Evolutionary conservation across 2,329 filamentous ascomycete species (phyloP), one percentile per base, ranked within the genome.

Genomic region (Thelonectria discophora): DNA sequence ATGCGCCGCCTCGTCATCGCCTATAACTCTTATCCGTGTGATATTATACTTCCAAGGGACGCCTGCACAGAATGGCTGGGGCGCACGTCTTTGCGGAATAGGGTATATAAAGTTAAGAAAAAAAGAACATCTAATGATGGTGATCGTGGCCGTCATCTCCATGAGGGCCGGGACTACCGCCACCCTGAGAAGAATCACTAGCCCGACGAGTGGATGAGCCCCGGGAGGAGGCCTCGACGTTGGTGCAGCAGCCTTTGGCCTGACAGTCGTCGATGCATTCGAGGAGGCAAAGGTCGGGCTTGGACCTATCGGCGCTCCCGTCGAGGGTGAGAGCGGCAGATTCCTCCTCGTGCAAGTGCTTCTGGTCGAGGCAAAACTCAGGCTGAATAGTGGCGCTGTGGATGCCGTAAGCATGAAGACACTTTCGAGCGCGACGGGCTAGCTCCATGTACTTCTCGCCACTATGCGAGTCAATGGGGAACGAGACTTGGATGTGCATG

Each of bases 381-480:
- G 95, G 95, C 78, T 99, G 95, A 69, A 99, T 98, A 12, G 95
- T 99, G 37, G 93, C 94, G 39, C 92, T 96, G 80, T 99, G 95
- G 67, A 99, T 98, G 58, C 95, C 94, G 71, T 97, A 97, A 37
- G 88, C 94, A 77, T 99, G 95, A 3, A 99, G 87, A 72, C 95
- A 99, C 72, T 89, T 89, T 49, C 94, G 86, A 17, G 96, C 91
- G 58, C 90, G 88, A 61, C 88, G 88, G 18, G 94, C 93, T 40
- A 99, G 85, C 65, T 89, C 86, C 94, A 99, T 99, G 79, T 98
- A 99, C 72, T 90, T 88, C 73, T 86, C 85, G 42, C 86, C 87
- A 43, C 90, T 90, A 69, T 93, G 88, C 50, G 91, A 91, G 73
- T 93, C 90, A 76, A 97, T 93, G 69, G 94, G 91, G 75, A 97